phyloP scores from a whole-genome alignment of 805 yeast species.

The Phaffomyces opuntiae region DNA sequence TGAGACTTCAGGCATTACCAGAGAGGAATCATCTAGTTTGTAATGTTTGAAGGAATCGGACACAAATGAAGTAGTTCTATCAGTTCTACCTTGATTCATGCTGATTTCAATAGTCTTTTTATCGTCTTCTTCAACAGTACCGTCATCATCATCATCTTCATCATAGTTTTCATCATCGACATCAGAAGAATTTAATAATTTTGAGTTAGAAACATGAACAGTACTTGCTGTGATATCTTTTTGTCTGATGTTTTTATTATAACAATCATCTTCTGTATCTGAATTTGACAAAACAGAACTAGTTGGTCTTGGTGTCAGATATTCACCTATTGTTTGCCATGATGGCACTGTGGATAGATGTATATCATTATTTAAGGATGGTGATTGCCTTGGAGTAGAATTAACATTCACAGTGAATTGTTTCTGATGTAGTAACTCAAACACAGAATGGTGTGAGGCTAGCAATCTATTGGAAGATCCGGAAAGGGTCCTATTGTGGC shows the following conservation, averaged over 20 bases:
- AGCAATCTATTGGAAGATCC: conserved; percentile 12
- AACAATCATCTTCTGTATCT: conserved; percentile 21
- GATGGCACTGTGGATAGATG: conserved; percentile 9
- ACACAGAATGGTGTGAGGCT: conserved; percentile 20
- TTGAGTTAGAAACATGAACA: background rate
- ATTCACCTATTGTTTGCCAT: conserved; percentile 19
- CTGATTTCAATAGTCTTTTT: conserved; percentile 20
- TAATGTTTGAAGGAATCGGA: too few species aligned
- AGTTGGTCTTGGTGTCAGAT: conserved; percentile 19
- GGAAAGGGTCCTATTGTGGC: background rate
- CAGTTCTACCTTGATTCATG: conserved; percentile 13
- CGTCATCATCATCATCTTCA: conserved; percentile 11
- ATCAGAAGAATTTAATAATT: background rate
- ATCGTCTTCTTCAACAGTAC: conserved; percentile 11
- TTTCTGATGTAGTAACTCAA: conserved; percentile 16
- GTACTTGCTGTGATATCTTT: background rate
- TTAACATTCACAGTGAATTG: background rate
- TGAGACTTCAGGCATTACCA: conserved; percentile 17
- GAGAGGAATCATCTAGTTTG: conserved; percentile 5
- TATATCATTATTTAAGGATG: background rate
- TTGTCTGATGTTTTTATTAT: background rate
- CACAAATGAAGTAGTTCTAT: background rate
- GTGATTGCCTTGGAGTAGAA: background rate
- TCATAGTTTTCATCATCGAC: background rate
- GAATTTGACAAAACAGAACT: conserved; percentile 23